Conservation (phyloP, 1,284 basidiomycete species). For the Ganoderma lingzhi region DNA sequence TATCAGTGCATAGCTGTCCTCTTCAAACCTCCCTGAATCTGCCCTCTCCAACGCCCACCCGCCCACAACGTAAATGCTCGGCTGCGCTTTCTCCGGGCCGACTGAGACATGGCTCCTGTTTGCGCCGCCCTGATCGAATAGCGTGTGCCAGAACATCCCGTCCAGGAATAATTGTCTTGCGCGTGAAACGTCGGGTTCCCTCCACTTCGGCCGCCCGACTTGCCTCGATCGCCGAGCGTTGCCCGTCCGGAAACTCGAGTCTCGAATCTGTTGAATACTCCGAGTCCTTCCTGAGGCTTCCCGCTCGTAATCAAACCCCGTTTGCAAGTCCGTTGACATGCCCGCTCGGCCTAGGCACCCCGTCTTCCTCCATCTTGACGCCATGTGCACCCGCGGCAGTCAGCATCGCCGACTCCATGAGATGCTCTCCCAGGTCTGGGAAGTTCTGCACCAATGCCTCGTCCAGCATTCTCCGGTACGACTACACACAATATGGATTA, state of each 20-base stretch:
- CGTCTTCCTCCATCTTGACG: constrained; percentile 26
- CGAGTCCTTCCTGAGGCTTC: background rate
- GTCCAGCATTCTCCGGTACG: constrained; percentile 63
- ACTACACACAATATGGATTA: constrained; percentile 45
- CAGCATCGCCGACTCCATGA: constrained; percentile 31
- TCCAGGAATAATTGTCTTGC: background rate
- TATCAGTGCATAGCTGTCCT: background rate
- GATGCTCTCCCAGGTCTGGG: constrained; percentile 56
- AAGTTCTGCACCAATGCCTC: constrained; percentile 67
- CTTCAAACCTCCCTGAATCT: background rate
- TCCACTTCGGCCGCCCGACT: background rate
- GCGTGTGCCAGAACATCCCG: background rate
- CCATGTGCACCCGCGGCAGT: constrained; percentile 7
- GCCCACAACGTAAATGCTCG: background rate
- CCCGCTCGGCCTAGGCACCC: constrained; percentile 6
- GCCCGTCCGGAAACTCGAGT: background rate
- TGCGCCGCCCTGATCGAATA: constrained; percentile 1
- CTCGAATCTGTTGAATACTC: background rate
- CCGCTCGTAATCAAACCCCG: constrained; percentile 15
- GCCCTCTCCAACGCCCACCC: background rate
- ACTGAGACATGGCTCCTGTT: background rate
- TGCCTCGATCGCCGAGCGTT: background rate
- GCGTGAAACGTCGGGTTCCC: background rate
- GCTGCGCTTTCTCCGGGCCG: background rate
- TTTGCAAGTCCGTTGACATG: constrained; percentile 12